Conservation (phyloP, 139 green algal species). For the Picochlorum sp. region DNA sequence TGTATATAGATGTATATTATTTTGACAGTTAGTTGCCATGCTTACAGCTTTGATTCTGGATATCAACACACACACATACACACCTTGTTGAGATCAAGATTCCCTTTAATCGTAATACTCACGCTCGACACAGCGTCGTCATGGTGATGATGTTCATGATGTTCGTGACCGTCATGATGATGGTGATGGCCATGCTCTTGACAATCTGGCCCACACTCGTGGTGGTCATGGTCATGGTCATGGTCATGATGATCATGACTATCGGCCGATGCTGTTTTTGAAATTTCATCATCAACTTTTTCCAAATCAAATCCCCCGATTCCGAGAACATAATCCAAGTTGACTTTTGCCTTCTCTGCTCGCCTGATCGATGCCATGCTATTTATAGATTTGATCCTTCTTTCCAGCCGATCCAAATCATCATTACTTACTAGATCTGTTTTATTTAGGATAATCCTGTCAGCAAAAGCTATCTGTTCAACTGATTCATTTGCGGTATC, state of each 20-base stretch:
- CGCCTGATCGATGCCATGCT: conserved; percentile 49
- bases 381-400: conserved; percentile 75
- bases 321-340: conserved; percentile 82
- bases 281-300: conserved; percentile 65
- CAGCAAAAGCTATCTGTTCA: conserved; percentile 91
- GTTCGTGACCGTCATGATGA: conserved; percentile 20
- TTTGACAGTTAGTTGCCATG: too few species aligned
- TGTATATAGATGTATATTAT: too few species aligned
- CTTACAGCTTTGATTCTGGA: conserved; percentile 12
- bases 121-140: conserved; percentile 62
- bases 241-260: conserved; percentile 15
- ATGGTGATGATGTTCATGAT: conserved; percentile 37
- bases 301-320: conserved; percentile 90
- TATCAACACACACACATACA: too few species aligned
- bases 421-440: conserved; percentile 55
- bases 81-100: conserved; percentile 89
- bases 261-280: conserved; percentile 1
- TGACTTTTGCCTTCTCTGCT: conserved; percentile 42
- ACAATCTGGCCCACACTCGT: conserved; percentile 14
- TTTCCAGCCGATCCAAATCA: conserved; percentile 43
- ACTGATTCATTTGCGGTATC: conserved; percentile 81
- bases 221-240: not conserved
- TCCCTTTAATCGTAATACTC: conserved; percentile 65
- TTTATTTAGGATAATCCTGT: conserved; percentile 95
- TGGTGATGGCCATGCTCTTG: conserved; percentile 12